Base-by-base conservation (phyloP, 345 rosid species). In the Rhizophora apiculata region DNA sequence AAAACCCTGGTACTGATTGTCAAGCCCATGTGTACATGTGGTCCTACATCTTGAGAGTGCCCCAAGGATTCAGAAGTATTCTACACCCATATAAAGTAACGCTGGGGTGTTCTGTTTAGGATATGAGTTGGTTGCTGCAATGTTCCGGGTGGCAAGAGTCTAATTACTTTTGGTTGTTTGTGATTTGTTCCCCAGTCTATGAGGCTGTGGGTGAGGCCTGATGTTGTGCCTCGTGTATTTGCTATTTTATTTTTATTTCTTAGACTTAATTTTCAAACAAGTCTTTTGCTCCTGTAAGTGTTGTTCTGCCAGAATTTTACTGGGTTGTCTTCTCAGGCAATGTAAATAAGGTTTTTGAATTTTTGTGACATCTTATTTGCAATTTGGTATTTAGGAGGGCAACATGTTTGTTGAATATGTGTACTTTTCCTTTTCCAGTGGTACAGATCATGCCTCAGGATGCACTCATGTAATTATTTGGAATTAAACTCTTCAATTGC, bases 1-100 rank as follows among this genome's bases (percentile, higher is more conserved):
- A 66, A 72, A 51, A 43, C 22, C 63, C 53, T 72, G 77, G 72
- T 74, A 67, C 60, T n/a, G 72, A 57, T 53, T 70, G 34, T 69
- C 62, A 34, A 30, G 13, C 24, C 64, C 8, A 59, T 24, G 11
- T 56, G 2, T 16, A 10, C 48, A 30, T 56, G 46, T 36, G 70
- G 70, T 32, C 31, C 55, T 15, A 22, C 26, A n/a, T 19, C 54
- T 32, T 63, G 52, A 65, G 48, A 36, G 36, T 31, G 6, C 27
- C 8, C 27, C 8, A 60, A 52, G 73, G 58, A 31, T 39, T 34
- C 30, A 6, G 27, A 18, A 30, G 16, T 21, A 8, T 37, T 37
- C 57, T 5, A 2, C 16, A 2, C 27, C 10, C 11, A 3, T 1
- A 22, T 60, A 16, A 27, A 62, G 60, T 72, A 68, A 34, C 8